Conservation (phyloP, 75 land plant genomes). For the Cunninghamia lanceolata region DNA sequence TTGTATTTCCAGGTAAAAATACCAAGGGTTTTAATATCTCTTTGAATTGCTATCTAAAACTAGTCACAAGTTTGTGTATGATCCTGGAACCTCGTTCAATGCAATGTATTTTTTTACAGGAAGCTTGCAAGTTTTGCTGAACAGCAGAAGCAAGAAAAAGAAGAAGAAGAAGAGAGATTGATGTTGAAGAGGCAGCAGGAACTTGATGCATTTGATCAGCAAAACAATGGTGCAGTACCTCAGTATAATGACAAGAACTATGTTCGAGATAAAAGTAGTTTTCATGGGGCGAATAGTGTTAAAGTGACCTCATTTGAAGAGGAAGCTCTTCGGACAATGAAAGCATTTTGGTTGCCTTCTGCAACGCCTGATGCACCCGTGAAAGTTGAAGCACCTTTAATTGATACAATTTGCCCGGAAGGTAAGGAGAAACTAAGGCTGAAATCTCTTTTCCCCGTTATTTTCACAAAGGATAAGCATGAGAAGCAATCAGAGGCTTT, state of each 20-base stretch:
- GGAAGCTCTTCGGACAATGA: constrained; percentile 96
- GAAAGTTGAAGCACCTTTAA: constrained; percentile 74
- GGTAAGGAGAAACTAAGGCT: constrained; percentile 93
- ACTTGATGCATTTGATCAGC: constrained; percentile 93
- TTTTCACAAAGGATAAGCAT: constrained; percentile 56
- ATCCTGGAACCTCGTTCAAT: neutral
- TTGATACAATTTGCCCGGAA: constrained; percentile 83
- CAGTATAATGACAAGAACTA: constrained; percentile 54
- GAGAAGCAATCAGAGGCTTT: constrained; percentile 33
- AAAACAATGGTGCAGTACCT: constrained; percentile 94
- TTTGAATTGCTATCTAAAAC: neutral
- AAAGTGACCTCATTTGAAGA: constrained; percentile 90
- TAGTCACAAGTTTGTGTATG: neutral
- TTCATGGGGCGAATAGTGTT: constrained; percentile 99
- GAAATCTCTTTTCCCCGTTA: constrained; percentile 74
- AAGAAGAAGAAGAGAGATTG: constrained; percentile 74
- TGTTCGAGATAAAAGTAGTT: constrained; percentile 53
- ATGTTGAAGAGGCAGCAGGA: constrained; percentile 71
- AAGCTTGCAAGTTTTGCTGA: constrained; percentile 64
- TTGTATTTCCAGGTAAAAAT: neutral
- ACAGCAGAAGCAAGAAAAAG: constrained; percentile 85
- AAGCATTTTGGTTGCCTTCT: constrained; percentile 98
- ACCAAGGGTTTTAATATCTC: neutral
- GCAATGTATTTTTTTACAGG: constrained; percentile 33
- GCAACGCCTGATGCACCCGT: constrained; percentile 91